Base-by-base conservation (phyloP, 2,329 filamentous ascomycete species). In the Myriosclerotinia scirpicola region DNA sequence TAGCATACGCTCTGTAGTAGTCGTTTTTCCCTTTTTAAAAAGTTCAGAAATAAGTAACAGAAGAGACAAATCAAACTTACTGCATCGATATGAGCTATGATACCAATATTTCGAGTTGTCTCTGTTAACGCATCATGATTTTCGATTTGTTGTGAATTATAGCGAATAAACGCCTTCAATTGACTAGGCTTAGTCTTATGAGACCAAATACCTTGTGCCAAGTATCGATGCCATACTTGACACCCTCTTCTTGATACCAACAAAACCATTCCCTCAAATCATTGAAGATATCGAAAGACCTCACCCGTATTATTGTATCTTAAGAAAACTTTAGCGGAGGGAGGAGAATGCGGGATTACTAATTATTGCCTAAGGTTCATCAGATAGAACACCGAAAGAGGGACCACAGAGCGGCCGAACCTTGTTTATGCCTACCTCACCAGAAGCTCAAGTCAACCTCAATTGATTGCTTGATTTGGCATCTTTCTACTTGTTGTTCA, bases 31-130 rank as follows among this genome's bases (percentile, higher is more conserved):
- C 84, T 86, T 73, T 34, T 14, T n/a, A 9, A 44, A 34, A 34
- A 26, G 26, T 2, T 72, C 2, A 73, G 66, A 38, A 11, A 30
- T 38, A 17, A 42, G n/a, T 56, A n/a, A 22, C 53, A 44, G n/a
- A 20, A 42, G 8, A 48, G 26, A 54, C 12, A 36, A 40, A 15
- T 38, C 14, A 53, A 52, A 78, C 82, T 72, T 77, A 86, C 84
- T 66, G 95, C 95, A 87, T 98, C 95, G 71, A 99, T 97, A 78
- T 99, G 95, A 68, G 95, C 95, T 78, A 99, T 97, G 72, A 99
- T 98, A 69, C 95, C 95, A 76, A 99, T 97, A 76, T 99, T 99
- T 73, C 94, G 85, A 62, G 93, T 95, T 73, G 86, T 86, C 50
- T 85, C 69, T 54, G 73, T 67, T 54, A 56, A 65, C 2, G 69